phyloP scores from a whole-genome alignment of 257 asterid species.

The Solanum pennellii region DNA sequence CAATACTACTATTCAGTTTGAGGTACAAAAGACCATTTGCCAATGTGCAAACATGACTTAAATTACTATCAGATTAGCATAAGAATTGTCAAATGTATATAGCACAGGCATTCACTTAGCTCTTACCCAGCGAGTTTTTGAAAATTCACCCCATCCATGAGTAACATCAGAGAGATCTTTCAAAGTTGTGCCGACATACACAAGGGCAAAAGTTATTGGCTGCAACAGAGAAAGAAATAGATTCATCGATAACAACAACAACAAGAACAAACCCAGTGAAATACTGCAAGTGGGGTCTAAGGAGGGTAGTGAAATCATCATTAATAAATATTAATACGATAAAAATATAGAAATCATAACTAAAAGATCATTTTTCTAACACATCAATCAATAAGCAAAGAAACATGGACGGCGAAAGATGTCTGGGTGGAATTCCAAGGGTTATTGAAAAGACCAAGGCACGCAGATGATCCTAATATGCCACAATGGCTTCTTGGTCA shows the following conservation, averaged over 20 bases:
- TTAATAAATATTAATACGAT: neutral
- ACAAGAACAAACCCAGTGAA: neutral
- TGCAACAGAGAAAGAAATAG: constrained; percentile 19
- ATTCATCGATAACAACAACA: neutral
- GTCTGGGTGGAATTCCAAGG: neutral
- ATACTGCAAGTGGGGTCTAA: neutral
- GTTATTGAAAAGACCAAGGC: neutral
- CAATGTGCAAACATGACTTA: neutral
- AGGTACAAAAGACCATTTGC: neutral
- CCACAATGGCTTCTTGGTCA: neutral
- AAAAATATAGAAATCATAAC: neutral
- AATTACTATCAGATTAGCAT: neutral
- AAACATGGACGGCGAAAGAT: neutral
- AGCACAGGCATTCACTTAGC: neutral
- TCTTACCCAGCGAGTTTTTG: constrained; percentile 87
- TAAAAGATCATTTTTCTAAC: neutral
- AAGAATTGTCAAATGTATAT: neutral
- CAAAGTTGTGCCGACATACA: constrained; percentile 90
- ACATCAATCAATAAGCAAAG: neutral
- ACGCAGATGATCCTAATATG: neutral
- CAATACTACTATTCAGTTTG: neutral
- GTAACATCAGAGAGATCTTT: constrained; percentile 97
- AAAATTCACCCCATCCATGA: constrained; percentile 88
- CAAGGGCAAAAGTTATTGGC: constrained; percentile 95
- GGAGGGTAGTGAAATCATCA: neutral